Evolutionary conservation across 2,329 filamentous ascomycete genomes (phyloP), one percentile per base, ranked within the genome.

Genomic region (Geosmithia putterillii): DNA sequence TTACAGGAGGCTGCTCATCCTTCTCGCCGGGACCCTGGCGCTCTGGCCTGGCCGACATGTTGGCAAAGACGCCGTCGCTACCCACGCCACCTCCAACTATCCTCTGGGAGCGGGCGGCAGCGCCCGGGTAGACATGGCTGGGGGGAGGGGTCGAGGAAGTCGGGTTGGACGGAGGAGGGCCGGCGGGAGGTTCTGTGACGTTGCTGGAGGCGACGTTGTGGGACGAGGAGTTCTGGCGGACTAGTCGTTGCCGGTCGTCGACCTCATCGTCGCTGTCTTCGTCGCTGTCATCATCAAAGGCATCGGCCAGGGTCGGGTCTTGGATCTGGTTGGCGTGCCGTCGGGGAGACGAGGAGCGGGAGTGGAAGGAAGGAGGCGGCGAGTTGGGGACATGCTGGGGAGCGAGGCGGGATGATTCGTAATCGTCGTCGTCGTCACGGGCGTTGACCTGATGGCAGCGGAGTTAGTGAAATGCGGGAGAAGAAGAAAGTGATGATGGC

Each of bases 21-120:
- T 85, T 70, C 51, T 81, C 78, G 12, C 42, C 35, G 48, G 86
- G 83, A 47, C 86, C 83, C 22, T 80, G 83, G 38, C 79, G 72
- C 54, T 94, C 86, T 0, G 90, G 90, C 59, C 95, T 90, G 14
- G 92, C 92, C 51, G 79, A 87, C 51, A 98, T 65, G 59, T 98
- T 98, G 44, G 90, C 92, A 65, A 95, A 98, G 21, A 98, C 92
- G 47, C 92, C 92, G 62, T 96, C 92, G 41, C 86, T 88, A 44
- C 84, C 81, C n/a, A 80, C 76, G 20, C 81, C 82, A 43, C 82
- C 77, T 38, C 86, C 83, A 2, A 84, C 73, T 44, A 50, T 47
- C 48, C 76, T 25, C 12, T 22, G 18, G 18, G 9, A 25, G 7
- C 38, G 23, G n/a, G 14, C 38, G 28, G 12, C 25, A 9, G 39